These are phyloP conservation scores for Hemileccinum rubropunctum DNA, from an alignment of 768 basidiomycete species.

Conservation along the genomic window DNA sequence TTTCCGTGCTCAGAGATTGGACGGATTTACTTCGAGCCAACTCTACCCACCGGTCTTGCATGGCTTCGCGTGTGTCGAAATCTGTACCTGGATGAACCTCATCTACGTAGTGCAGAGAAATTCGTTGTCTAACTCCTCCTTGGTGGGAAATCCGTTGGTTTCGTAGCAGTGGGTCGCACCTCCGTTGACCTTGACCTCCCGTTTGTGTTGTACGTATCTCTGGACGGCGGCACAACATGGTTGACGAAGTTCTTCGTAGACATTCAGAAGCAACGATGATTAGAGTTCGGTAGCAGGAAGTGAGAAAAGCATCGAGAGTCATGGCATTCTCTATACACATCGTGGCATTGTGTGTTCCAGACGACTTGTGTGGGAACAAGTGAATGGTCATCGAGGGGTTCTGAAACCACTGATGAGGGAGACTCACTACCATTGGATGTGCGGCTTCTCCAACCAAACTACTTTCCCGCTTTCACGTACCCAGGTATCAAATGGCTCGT, in stretches of 20 bases:
- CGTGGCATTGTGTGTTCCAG: constrained; percentile 44
- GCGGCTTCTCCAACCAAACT: constrained; percentile 59
- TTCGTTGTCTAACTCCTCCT: constrained; percentile 39
- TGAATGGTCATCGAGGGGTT: not conserved
- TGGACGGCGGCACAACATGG: constrained; percentile 42
- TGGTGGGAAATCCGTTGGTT: constrained; percentile 27
- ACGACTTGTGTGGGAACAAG: constrained; percentile 37
- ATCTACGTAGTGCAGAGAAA: constrained; percentile 46
- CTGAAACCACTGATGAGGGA: not conserved
- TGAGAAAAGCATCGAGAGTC: constrained; percentile 55
- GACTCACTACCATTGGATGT: constrained; percentile 48
- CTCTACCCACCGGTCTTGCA: constrained; percentile 46
- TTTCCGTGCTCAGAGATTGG: not conserved
- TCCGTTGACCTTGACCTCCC: constrained; percentile 40
- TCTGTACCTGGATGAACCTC: constrained; percentile 45
- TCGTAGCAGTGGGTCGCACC: constrained; percentile 39
- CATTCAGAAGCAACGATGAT: constrained; percentile 47
- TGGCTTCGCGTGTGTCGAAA: not conserved
- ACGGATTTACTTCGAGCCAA: constrained; percentile 36
- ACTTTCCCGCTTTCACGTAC: constrained; percentile 50
- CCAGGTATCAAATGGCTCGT: constrained; percentile 44
- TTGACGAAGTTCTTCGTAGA: constrained; percentile 58
- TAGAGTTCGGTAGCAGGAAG: constrained; percentile 44
- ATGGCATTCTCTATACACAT: constrained; percentile 60
- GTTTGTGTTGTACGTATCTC: constrained; percentile 42